Evolutionary conservation across 768 basidiomycete species (phyloP), one percentile per base, ranked within the genome.

Genomic region (Leccinum uliginosum): DNA sequence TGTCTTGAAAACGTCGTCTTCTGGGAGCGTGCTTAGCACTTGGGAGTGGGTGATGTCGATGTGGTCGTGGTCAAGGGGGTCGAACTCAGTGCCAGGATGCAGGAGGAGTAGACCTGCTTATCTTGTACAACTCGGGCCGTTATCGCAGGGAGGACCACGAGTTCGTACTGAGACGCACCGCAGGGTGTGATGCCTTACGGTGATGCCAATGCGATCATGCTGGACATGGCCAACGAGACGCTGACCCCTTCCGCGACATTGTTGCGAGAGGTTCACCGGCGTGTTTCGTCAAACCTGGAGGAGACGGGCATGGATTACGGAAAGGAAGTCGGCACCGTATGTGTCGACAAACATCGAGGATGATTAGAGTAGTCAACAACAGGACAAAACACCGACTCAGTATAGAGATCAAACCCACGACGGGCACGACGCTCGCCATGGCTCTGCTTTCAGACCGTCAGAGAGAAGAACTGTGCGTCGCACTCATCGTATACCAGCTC

Each of bases 381-480:
- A 70, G 64, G 19, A 5, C 72, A 73, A 63, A 73, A 71, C 68
- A 73, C 24, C n/a, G 21, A 15, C 34, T 35, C n/a, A 35, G 1
- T 35, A 35, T 40, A n/a, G 21, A 63, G 59, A 65, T 64, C 57
- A 32, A 21, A 12, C 4, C 21, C 43, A 23, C 43, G 17, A 38
- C 35, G 35, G 35, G 35, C 35, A 38, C 35, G 35, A 44, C 43
- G 43, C 21, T 24, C 44, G 46, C 23, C 52, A 78, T 78, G 77
- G 71, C 77, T 52, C 66, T 74, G 58, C 75, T 78, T 55, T 78
- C 77, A 45, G 77, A 78, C 62, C 69, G 77, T 57, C 77, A 78
- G 68, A 74, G 68, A 70, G 77, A 78, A 63, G 77, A 78, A 69
- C 67, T 78, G 77, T 78, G 70, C 67, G 77, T 76, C 50, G 50